phyloP scores from a whole-genome alignment of 257 asterid species.

The Solanum ossicruentum region DNA sequence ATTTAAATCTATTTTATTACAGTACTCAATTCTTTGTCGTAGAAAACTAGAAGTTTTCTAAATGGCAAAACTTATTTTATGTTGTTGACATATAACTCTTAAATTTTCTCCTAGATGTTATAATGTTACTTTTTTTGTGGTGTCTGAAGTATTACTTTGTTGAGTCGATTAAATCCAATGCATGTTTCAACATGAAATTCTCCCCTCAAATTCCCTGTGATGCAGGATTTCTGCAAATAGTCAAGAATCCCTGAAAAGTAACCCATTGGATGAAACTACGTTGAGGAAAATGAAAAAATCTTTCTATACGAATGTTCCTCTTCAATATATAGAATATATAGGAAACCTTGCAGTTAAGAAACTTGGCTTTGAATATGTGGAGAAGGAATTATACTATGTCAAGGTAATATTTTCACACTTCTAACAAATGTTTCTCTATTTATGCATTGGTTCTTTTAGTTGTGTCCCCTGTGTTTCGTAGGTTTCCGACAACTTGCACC shows the following conservation, averaged over 20 bases:
- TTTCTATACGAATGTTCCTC: conserved; percentile 26
- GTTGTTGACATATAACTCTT: not conserved
- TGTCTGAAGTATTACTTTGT: not conserved
- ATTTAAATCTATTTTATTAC: not conserved
- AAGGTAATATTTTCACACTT: conserved; percentile 15
- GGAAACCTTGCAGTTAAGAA: conserved; percentile 16
- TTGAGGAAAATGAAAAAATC: conserved; percentile 17
- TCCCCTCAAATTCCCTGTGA: not conserved
- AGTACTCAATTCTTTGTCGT: not conserved
- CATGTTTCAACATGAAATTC: not conserved
- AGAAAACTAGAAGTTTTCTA: not conserved
- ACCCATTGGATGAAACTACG: not conserved
- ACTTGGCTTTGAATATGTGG: conserved; percentile 8
- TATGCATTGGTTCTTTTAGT: not conserved
- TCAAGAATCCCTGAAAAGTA: conserved; percentile 10
- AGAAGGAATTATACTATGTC: conserved; percentile 24
- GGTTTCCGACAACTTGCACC: conserved; percentile 26
- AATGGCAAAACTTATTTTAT: not conserved
- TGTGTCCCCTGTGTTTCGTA: conserved; percentile 1
- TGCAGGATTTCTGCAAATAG: conserved; percentile 18
- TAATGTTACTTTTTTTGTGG: not conserved
- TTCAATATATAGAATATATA: conserved; percentile 21
- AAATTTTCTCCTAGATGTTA: not conserved
- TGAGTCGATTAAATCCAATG: not conserved
- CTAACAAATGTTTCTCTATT: not conserved